A percentile compares a stretch with the other conserved stretches of the same genome.
phyloP scores from a whole-genome alignment of 2,329 filamentous ascomycete species.

The Stachybotrys chartarum region DNA sequence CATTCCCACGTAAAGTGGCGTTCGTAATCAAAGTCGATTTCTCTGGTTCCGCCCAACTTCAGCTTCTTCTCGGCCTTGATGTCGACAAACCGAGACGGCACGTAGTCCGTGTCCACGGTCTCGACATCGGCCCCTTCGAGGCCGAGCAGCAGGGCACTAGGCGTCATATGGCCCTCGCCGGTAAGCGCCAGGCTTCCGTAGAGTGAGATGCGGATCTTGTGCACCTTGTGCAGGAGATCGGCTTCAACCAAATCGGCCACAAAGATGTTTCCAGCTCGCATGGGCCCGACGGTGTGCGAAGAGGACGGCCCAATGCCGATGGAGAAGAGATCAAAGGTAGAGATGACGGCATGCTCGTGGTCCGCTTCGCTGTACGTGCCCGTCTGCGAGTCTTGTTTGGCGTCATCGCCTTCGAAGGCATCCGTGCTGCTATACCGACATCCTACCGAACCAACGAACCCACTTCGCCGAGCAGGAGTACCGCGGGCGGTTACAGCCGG shows the following conservation, averaged over 20 bases:
- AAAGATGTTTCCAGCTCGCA: constrained; percentile 46
- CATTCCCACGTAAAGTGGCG: constrained; percentile 43
- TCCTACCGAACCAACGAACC: background rate
- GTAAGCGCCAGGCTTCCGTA: constrained; percentile 44
- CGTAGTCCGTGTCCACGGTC: constrained; percentile 40
- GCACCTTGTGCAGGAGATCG: constrained; percentile 33
- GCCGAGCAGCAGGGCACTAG: constrained; percentile 40
- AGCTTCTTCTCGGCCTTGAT: constrained; percentile 39
- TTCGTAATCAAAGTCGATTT: constrained; percentile 42
- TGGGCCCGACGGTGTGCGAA: constrained; percentile 43
- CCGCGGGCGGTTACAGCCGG: background rate
- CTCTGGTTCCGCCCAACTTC: constrained; percentile 34
- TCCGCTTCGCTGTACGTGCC: constrained; percentile 41
- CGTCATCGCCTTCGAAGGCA: constrained; percentile 14
- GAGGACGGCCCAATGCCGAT: constrained; percentile 45
- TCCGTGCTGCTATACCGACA: background rate
- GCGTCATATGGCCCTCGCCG: constrained; percentile 45
- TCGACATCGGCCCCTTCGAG: constrained; percentile 42
- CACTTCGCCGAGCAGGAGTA: background rate
- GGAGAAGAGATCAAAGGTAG: constrained; percentile 43
- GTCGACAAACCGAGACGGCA: constrained; percentile 35
- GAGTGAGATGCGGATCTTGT: constrained; percentile 39
- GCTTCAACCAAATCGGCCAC: constrained; percentile 39
- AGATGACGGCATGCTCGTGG: constrained; percentile 44
- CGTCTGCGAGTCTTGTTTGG: constrained; percentile 8